Base-by-base conservation (phyloP, 139 green algal genomes). In the Haematococcus lacustris region DNA sequence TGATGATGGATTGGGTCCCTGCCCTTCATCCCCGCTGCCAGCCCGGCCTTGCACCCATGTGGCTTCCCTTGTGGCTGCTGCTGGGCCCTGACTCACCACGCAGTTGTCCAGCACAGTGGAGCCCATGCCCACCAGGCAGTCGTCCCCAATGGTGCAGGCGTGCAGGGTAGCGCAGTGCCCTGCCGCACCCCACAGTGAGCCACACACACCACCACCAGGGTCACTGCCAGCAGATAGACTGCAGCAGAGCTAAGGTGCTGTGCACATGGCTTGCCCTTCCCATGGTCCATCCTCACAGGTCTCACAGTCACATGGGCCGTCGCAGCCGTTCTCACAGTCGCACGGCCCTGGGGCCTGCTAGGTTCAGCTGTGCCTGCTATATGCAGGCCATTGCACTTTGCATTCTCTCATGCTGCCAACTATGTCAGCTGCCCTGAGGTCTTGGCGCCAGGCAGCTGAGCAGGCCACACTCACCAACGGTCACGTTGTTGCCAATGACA, bases 121-220 rank as follows among this genome's bases (percentile, higher is more conserved):
- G 1, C 92, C 92, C 91, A 98, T 98, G 51, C 93, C 93, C 53
- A 98, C 85, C 51, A 98, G 84, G 43, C 74, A 84, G 65, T 88
- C 84, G 85, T 98, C 92, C 37, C 88, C 86, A 60, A 97, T 80
- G 1, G 77, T 93, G 74, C 85, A 91, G 0, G 93, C 92, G 70
- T 98, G 93, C 28, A 98, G 68, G 0, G 82, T 91, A 1, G 90
- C 88, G 30, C 83, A 87, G 66, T 93, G 90, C 17, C 88, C 88
- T 73, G 90, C 81, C 2, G 80, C 51, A 37, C 21, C 34, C 53
- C n/a, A n/a, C n/a, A n/a, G n/a, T n/a, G n/a, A n/a, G n/a, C n/a
- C 43, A 53, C 43, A 53, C 43, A 53, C 17, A 17, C 43, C 43
- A 28, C 9, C 43, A 53, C 9, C 43, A 53, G 9, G 43, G 17